Evolutionary conservation across 2,329 filamentous ascomycete genomes (phyloP), one percentile per base, ranked within the genome.

Genomic region (Emmonsiellopsis sp.): DNA sequence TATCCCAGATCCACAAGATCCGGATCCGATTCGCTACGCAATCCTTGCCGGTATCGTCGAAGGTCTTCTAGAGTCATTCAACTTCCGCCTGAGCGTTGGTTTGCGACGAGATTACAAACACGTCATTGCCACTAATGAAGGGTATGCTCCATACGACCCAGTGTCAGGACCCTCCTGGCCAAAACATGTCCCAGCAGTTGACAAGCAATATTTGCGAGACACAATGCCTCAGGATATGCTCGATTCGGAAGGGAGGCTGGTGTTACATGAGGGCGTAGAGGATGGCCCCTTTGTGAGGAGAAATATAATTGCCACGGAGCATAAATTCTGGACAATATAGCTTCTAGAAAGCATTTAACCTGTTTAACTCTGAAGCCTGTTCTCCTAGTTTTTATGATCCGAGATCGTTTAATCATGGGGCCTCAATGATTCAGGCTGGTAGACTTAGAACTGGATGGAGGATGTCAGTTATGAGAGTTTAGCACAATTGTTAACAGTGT

Each of bases 11-110:
- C 64, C 64, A 5, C 34, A 40, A 6, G 63, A 64, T 42, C 44
- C 53, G 7, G 57, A 64, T 56, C 62, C 61, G n/a, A 52, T 64
- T 49, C 60, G 62, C 27, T 64, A 65, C 48, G 62, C 63, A 9
- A 57, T 64, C 39, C 52, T 65, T 40, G 62, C 62, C 8, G 60
- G 60, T 46, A 55, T 65, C 8, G 51, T 57, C 3, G 62, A 65
- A 33, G 56, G 57, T 17, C 39, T 64, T 36, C 56, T 55, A 4
- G 45, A 57, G 9, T 56, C 62, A 6, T 61, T 64, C 39, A 65
- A 65, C 43, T 64, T 60, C 55, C 57, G 58, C 2, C 48, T 65
- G 11, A 56, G 61, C 50, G 51, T 59, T 36, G 59, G 58, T 4
- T 42, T 59, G 55, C 56, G 57, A 11, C 55, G 61, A 39, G 46